Base-by-base conservation (phyloP, 495 filamentous ascomycete genomes). In the Emericellopsis terricola region DNA sequence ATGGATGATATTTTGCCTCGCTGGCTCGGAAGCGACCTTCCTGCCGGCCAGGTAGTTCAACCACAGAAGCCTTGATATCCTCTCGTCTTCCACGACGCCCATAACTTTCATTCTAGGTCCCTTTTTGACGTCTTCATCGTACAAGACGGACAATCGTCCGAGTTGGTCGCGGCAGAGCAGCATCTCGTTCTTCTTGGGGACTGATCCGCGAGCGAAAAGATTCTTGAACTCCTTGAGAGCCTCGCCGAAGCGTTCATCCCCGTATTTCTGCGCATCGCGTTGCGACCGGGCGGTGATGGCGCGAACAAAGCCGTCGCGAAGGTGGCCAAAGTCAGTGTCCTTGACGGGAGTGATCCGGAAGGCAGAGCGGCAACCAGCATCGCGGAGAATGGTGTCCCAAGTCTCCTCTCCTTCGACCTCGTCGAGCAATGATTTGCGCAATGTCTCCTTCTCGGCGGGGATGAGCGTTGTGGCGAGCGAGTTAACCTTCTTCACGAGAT, bases 311-410 rank as follows among this genome's bases (percentile, higher is more conserved):
- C 81, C 87, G 49, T 97, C 89, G 20, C 85, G 68, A 40, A 97
- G 48, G 47, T 97, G 89, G 49, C 74, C 64, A 55, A 93, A 94
- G 52, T 94, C 84, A 3, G 89, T 94, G 51, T 85, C 81, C 20
- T 82, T 65, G 0, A 76, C 79, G 0, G 91, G 89, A 7, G 87
- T 76, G 33, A 94, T 73, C 5, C 84, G 65, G 49, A 85, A 69
- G 1, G 73, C 67, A 1, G 75, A 87, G 6, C 76, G 68, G 8
- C 81, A 62, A 0, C 72, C 66, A 15, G 68, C 58, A 1, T 69
- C 55, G 38, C 60, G 60, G 28, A 94, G 49, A 2, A 93, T 59
- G 16, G 66, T 63, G n/a, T 64, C 62, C 83, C 85, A 94, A 11
- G 76, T 60, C 33, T 62, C 57, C 33, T 76, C 71, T 30, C 80